Evolutionary conservation across 2,329 filamentous ascomycete species (phyloP), one percentile per base, ranked within the genome.

Genomic region (Ophiocordyceps sinensis): DNA sequence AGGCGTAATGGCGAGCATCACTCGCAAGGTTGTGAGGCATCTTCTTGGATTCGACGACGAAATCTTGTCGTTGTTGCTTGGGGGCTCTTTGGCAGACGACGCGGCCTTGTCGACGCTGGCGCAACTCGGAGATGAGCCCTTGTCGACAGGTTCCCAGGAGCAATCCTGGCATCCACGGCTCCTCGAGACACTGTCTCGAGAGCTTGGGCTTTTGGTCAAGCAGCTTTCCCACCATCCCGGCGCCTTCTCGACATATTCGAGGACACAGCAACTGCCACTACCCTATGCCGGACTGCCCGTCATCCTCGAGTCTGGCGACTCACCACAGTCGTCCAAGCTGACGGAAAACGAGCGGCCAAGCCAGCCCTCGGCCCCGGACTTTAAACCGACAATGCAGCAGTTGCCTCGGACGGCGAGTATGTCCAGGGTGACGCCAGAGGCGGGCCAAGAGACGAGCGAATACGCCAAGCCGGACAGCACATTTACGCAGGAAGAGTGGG

Each of bases 1-100:
- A 47, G 79, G 82, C 1, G 74, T 93, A 49, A 85, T 86, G 77
- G 78, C 79, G 45, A 75, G 82, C 11, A 76, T 96, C 39, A 94
- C 89, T 3, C 77, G 83, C 43, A 85, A 80, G 52, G 82, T 96
- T 26, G 86, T 98, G 50, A 77, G 79, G 40, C 87, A 95, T 55
- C 65, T 98, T 36, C 83, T 96, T 56, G 89, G 89, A 9, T 83
- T 98, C 42, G 88, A 96, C 51, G 86, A 95, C 47, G 75, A 76
- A 39, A 68, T 91, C 17, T 71, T 98, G 9, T 84, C 84, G 0
- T 79, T 95, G 39, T 79, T 98, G 9, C 81, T 96, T 42, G 91
- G 91, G 12, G 87, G 95, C 57, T 67, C 75, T 3, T 63, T 94
- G 21, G 77, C 79, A 3, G 64, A 63, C 23, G 63, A 68, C 23